phyloP scores from a whole-genome alignment of 352 stramenopile genomes.

The Pythium chondricola region DNA sequence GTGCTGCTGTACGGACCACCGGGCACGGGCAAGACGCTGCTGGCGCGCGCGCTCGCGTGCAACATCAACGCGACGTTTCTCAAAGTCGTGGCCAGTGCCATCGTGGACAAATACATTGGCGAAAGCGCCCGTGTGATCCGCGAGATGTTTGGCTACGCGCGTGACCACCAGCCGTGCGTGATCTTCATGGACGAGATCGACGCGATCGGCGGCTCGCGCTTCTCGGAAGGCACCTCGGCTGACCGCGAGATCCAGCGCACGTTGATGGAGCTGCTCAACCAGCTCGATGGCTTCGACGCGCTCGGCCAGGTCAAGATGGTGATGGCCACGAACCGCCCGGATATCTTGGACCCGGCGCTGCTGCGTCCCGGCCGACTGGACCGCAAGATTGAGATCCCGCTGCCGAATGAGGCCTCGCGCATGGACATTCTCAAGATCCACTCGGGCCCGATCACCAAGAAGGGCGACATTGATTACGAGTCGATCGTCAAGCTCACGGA shows the following conservation, averaged over 20 bases:
- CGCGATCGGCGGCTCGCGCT: conserved; percentile 97
- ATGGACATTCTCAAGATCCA: conserved; percentile 99
- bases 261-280: conserved; percentile 99
- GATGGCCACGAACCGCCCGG: conserved; percentile 98
- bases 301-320: conserved; percentile 99
- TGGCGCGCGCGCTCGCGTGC: conserved; percentile 96
- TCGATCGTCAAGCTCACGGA: conserved; percentile 99
- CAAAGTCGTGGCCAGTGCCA: conserved; percentile 98
- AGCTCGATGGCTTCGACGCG: conserved; percentile 99
- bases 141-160: conserved; percentile 98
- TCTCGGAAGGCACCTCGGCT: conserved; percentile 95
- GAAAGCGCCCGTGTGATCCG: conserved; percentile 98
- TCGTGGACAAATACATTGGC: conserved; percentile 99
- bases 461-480: conserved; percentile 99
- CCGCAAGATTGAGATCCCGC: conserved; percentile 99
- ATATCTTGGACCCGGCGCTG: conserved; percentile 99
- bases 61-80: conserved; percentile 99
- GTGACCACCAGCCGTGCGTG: conserved; percentile 98
- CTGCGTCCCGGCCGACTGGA: conserved; percentile 97
- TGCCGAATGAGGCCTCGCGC: conserved; percentile 97
- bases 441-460: conserved; percentile 96
- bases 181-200: conserved; percentile 99
- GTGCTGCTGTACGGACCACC: conserved; percentile 98
- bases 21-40: conserved; percentile 98
- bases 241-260: conserved; percentile 99